These are phyloP conservation scores for Venturia nashicola DNA, from an alignment of 2,329 filamentous ascomycete genomes.

Conservation along the genomic window DNA sequence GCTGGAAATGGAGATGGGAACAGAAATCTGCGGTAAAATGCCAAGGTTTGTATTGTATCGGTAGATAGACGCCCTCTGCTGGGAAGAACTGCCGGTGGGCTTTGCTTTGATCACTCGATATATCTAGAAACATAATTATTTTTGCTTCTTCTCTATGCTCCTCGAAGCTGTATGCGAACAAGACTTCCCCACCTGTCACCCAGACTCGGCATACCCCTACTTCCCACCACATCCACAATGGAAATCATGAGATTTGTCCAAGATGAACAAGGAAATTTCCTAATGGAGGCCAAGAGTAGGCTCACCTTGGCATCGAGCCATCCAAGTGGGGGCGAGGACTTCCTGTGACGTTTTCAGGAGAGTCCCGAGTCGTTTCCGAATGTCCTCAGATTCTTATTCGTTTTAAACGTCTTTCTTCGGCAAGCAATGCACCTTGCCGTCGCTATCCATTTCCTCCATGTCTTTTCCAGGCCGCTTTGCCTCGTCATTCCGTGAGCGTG, in stretches of 20 bases:
- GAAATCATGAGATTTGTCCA: neutral
- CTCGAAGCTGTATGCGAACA: too few relatives aligned
- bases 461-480: too few relatives aligned
- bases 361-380: neutral
- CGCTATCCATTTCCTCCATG: too few relatives aligned
- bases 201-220: too few relatives aligned
- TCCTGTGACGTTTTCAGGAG: neutral
- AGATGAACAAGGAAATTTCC: neutral
- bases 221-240: neutral
- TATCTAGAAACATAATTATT: neutral
- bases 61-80: neutral
- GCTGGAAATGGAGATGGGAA: neutral
- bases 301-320: neutral
- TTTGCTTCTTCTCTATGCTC: too few relatives aligned
- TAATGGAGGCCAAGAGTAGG: neutral
- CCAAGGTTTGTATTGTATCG: neutral
- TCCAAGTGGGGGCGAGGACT: neutral
- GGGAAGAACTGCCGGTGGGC: too few relatives aligned
- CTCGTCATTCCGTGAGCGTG: too few relatives aligned
- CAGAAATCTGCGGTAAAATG: neutral
- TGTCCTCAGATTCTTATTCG: neutral
- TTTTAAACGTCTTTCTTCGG: neutral
- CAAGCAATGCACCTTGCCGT: neutral
- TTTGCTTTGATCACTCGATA: neutral
- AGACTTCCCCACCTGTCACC: too few relatives aligned